Evolutionary conservation across 345 rosid genomes (phyloP).

Genomic region (Eutrema yunnanense): DNA sequence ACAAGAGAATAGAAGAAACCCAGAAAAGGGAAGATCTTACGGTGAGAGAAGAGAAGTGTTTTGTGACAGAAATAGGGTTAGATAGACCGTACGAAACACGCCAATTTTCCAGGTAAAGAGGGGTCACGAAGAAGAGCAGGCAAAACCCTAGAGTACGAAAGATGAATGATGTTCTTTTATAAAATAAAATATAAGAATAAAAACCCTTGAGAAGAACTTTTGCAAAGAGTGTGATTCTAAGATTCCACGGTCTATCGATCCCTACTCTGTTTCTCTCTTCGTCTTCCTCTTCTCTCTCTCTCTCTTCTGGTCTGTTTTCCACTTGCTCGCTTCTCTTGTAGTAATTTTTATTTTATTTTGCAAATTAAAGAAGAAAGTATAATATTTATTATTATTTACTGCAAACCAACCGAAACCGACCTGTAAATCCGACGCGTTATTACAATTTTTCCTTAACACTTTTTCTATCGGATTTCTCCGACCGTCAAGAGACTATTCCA

Average conservation of each 20-base stretch:
- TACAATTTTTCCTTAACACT: no score
- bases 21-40: neutral
- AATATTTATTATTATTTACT: no score
- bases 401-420: neutral
- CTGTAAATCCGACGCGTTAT: no score
- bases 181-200: neutral
- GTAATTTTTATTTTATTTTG: neutral
- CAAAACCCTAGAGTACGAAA: neutral
- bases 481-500: neutral
- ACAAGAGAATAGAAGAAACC: conserved; percentile 7
- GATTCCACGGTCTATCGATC: conserved; percentile 83
- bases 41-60: conserved; percentile 21
- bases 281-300: conserved; percentile 1
- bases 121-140: conserved; percentile 27
- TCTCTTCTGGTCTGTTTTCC: conserved; percentile 15
- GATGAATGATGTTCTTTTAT: neutral
- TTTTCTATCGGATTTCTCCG: neutral
- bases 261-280: conserved; percentile 29
- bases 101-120: conserved; percentile 32
- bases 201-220: neutral
- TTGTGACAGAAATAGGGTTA: conserved; percentile 48
- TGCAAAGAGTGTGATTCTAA: conserved; percentile 45
- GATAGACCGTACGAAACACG: conserved; percentile 91
- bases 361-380: no score
- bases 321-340: conserved; percentile 14